Evolutionary conservation across 1,284 basidiomycete species (phyloP).

Genomic region (Ganoderma boninense): DNA sequence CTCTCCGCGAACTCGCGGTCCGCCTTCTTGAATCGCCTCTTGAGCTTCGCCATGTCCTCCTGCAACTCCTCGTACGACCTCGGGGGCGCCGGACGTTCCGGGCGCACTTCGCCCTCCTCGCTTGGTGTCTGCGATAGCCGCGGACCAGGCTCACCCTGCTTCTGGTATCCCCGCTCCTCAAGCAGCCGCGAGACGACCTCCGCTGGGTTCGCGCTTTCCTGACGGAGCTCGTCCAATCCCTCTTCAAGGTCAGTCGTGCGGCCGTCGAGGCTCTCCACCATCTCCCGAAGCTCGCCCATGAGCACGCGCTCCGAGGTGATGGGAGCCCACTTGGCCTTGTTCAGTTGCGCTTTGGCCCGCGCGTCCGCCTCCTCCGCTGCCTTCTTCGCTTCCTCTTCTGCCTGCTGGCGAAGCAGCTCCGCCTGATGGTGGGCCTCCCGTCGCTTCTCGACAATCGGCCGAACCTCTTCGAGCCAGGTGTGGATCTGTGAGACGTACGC

Average conservation of each 20-base stretch:
- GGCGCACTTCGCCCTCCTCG: slow-evolving; percentile 27
- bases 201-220: neutral
- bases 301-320: slow-evolving; percentile 8
- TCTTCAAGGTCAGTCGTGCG: slow-evolving; percentile 25
- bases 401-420: slow-evolving; percentile 3
- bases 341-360: slow-evolving; percentile 2
- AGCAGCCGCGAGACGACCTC: slow-evolving; percentile 12
- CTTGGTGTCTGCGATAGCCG: neutral
- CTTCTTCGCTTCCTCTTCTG: slow-evolving; percentile 12
- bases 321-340: slow-evolving; percentile 9
- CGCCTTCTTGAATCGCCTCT: slow-evolving; percentile 10
- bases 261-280: slow-evolving; percentile 16
- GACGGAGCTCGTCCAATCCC: slow-evolving; percentile 17
- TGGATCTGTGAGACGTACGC: slow-evolving; percentile 9
- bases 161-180: slow-evolving; percentile 13
- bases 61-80: slow-evolving; percentile 22
- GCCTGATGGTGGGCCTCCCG: neutral
- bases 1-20: slow-evolving; percentile 1
- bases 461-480: slow-evolving; percentile 18
- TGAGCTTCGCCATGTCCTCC: slow-evolving; percentile 19
- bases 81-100: slow-evolving; percentile 9
- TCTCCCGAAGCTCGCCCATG: neutral
- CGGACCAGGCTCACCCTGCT: neutral
- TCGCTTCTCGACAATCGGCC: slow-evolving; percentile 11
- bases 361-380: slow-evolving; percentile 20